Evolutionary conservation across 345 rosid species (phyloP).

Genomic region (Ailanthus altissimus): DNA sequence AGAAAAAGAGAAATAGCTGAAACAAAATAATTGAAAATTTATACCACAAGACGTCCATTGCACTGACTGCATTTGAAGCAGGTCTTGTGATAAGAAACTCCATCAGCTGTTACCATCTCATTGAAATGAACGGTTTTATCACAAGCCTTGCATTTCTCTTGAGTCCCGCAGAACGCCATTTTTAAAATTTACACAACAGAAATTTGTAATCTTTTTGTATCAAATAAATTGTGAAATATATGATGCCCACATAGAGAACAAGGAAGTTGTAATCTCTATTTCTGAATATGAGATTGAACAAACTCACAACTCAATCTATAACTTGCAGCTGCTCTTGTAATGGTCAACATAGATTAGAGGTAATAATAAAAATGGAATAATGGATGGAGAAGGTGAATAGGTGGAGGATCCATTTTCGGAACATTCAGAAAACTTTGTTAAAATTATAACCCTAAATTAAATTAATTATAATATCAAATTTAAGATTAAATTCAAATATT

Average conservation of each 20-base stretch:
- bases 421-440: background rate
- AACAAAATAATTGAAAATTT: background rate
- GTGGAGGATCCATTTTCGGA: background rate
- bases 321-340: background rate
- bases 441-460: too few relatives aligned
- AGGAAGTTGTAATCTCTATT: slow-evolving; percentile 12
- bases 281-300: slow-evolving; percentile 19
- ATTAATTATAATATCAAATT: too few relatives aligned
- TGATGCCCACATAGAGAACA: background rate
- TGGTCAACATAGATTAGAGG: background rate
- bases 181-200: background rate
- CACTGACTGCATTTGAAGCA: slow-evolving; percentile 94
- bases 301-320: background rate
- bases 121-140: slow-evolving; percentile 71
- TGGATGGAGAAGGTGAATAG: slow-evolving; percentile 14
- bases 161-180: slow-evolving; percentile 64
- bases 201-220: slow-evolving; percentile 5
- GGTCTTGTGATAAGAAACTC: slow-evolving; percentile 72
- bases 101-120: slow-evolving; percentile 78
- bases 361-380: slow-evolving; percentile 6
- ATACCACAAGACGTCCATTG: slow-evolving; percentile 73
- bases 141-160: slow-evolving; percentile 79
- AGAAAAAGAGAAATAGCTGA: background rate
- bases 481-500: too few relatives aligned
- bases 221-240: background rate